These are phyloP conservation scores for Solanum sitiens DNA, from an alignment of 257 asterid genomes.

Conservation along the genomic window DNA sequence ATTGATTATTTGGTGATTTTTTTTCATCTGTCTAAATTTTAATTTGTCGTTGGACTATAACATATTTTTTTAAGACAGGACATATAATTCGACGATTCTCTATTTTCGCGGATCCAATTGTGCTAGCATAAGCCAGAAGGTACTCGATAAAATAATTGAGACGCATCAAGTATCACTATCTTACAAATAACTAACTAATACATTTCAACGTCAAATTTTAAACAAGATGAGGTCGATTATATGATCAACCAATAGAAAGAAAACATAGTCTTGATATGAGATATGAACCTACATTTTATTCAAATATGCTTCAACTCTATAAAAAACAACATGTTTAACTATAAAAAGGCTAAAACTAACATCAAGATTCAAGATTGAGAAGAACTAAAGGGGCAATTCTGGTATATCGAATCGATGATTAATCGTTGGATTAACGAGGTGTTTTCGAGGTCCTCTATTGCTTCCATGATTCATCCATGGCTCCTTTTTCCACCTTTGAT, in stretches of 20 bases:
- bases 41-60: neutral
- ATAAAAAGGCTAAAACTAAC: neutral
- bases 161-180: neutral
- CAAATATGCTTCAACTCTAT: neutral
- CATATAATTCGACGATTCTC: neutral
- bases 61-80: neutral
- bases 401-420: slow-evolving; percentile 22
- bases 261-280: neutral
- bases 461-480: slow-evolving; percentile 58
- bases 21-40: neutral
- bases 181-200: too few relatives aligned
- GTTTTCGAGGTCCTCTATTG: slow-evolving; percentile 37
- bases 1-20: neutral
- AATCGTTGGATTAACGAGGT: slow-evolving; percentile 27
- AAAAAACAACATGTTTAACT: neutral
- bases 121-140: accelerated
- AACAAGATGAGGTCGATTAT: neutral
- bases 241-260: neutral
- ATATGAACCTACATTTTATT: neutral
- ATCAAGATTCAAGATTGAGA: neutral
- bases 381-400: slow-evolving; percentile 24
- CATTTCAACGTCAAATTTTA: neutral
- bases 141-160: neutral
- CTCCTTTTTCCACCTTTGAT: slow-evolving; percentile 25
- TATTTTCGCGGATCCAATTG: neutral